phyloP scores from a whole-genome alignment of 306 rosid genomes.

The Senna siamea region DNA sequence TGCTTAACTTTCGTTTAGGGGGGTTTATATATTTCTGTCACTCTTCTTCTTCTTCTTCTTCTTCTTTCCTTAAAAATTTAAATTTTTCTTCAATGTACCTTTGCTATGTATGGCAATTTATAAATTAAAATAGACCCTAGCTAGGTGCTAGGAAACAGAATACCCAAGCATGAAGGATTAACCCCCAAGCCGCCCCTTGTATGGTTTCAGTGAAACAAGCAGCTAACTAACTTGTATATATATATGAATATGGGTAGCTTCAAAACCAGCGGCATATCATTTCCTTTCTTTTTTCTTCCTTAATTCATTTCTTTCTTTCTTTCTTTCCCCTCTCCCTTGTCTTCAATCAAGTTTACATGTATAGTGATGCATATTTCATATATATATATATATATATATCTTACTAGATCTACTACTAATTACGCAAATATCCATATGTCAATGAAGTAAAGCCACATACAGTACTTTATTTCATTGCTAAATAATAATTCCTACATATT shows the following conservation, averaged over 20 bases:
- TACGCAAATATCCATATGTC: too few species aligned
- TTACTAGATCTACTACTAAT: too few species aligned
- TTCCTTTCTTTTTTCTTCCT: neutral
- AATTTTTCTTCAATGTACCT: neutral
- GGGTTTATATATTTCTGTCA: neutral
- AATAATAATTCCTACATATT: neutral
- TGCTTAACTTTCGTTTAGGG: neutral
- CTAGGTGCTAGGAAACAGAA: neutral
- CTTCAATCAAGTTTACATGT: too few species aligned
- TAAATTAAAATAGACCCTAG: conserved; percentile 12
- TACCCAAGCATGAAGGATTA: neutral
- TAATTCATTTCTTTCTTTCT: neutral
- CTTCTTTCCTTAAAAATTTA: neutral
- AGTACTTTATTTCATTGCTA: neutral
- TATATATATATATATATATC: too few species aligned
- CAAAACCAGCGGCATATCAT: conserved; percentile 55
- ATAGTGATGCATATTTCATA: too few species aligned
- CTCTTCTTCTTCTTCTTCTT: too few species aligned
- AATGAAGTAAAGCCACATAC: too few species aligned
- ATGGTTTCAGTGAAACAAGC: conserved; percentile 43
- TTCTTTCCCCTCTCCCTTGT: neutral
- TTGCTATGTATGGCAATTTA: neutral
- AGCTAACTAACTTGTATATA: conserved; percentile 40
- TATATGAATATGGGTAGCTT: neutral
- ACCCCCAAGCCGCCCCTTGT: conserved; percentile 50